Evolutionary conservation across 148 eudicot genomes (phyloP).

Genomic region (Rheum nobile): DNA sequence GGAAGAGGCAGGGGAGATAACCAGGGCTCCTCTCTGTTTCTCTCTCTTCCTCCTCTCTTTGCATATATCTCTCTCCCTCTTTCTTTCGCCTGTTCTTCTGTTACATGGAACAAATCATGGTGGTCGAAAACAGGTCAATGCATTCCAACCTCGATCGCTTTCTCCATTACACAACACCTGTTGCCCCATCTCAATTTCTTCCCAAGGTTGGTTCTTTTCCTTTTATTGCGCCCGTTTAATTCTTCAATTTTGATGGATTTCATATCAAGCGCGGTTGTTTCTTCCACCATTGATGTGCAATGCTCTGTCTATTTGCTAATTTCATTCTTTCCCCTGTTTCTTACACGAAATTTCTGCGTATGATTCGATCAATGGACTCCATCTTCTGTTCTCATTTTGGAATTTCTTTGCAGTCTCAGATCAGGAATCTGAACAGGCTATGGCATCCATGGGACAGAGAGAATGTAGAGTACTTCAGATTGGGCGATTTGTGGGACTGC

Average conservation of each 20-base stretch:
- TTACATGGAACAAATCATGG: constrained; percentile 19
- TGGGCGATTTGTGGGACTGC: constrained; percentile 76
- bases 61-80: constrained; percentile 4
- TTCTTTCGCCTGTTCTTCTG: constrained; percentile 8
- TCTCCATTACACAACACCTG: constrained; percentile 71
- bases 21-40: constrained; percentile 9
- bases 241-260: not conserved
- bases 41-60: constrained; percentile 16
- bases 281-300: not conserved
- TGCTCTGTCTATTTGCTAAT: not conserved
- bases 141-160: constrained; percentile 55
- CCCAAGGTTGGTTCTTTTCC: constrained; percentile 42
- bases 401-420: constrained; percentile 44
- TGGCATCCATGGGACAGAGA: constrained; percentile 98
- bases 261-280: not conserved
- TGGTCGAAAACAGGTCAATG: constrained; percentile 41
- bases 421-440: constrained; percentile 55
- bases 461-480: constrained; percentile 59
- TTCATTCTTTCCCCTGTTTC: too few species aligned
- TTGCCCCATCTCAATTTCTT: constrained; percentile 58
- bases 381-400: not conserved
- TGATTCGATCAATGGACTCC: not conserved
- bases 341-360: not conserved
- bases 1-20: not conserved
- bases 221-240: not conserved